Evolutionary conservation across 1,284 basidiomycete genomes (phyloP).

Genomic region (Trametes polyzona): DNA sequence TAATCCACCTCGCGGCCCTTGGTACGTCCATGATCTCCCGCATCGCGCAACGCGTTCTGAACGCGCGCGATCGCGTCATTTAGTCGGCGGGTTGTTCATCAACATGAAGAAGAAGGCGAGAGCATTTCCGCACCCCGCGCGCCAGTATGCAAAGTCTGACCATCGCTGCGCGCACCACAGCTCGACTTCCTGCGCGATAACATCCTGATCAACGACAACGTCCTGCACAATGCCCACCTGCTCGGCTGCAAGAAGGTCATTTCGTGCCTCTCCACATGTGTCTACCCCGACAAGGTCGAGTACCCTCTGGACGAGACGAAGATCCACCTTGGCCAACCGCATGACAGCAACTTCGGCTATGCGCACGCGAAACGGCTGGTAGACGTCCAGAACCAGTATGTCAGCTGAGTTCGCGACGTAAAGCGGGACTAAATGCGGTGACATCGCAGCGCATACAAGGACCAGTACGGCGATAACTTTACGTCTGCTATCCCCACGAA

Average conservation of each 20-base stretch:
- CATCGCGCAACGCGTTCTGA: not conserved
- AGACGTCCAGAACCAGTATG: conserved; percentile 89
- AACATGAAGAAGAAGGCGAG: conserved; percentile 89
- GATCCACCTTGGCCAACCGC: conserved; percentile 87
- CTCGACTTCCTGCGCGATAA: conserved; percentile 90
- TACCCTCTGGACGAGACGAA: conserved; percentile 92
- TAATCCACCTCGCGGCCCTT: conserved; percentile 87
- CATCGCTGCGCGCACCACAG: too few relatives aligned
- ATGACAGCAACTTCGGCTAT: conserved; percentile 91
- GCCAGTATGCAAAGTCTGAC: too few relatives aligned
- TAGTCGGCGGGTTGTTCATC: conserved; percentile 88
- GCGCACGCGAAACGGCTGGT: conserved; percentile 93
- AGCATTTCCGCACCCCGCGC: not conserved
- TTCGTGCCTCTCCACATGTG: conserved; percentile 87
- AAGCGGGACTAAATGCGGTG: conserved; percentile 3
- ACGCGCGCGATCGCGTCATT: conserved; percentile 32
- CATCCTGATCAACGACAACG: conserved; percentile 89
- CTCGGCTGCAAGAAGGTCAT: conserved; percentile 72
- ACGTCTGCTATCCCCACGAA: conserved; percentile 94
- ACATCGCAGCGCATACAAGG: conserved; percentile 78
- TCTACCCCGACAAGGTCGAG: conserved; percentile 85
- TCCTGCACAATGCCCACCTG: conserved; percentile 75
- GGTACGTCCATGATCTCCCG: conserved; percentile 50
- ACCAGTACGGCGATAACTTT: conserved; percentile 89
- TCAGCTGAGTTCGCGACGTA: conserved; percentile 7